A percentile compares a stretch with the other conserved stretches of the same genome.
These are phyloP conservation scores for Lachnellula arida DNA, from an alignment of 2,329 filamentous ascomycete species.

Conservation along the genomic window DNA sequence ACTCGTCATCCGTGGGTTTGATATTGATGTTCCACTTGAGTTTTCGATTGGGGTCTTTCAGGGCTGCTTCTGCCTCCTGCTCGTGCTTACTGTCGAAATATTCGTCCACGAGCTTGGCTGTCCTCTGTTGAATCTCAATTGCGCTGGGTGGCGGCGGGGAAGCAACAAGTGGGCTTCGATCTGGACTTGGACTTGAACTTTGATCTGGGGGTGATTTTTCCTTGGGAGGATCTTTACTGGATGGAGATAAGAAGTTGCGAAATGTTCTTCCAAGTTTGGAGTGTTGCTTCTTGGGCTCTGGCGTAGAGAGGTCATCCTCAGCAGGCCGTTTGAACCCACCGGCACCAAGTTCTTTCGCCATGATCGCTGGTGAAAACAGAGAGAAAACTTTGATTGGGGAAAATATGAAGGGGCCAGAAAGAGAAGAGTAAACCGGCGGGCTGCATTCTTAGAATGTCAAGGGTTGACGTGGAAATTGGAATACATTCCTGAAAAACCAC, in stretches of 20 bases:
- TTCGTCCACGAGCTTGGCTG: background rate
- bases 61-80: background rate
- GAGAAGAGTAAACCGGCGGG: background rate
- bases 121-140: background rate
- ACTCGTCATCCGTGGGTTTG: constrained; percentile 12
- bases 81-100: background rate
- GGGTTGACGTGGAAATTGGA: constrained; percentile 1
- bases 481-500: background rate
- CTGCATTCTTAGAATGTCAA: constrained; percentile 3
- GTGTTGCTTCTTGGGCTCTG: background rate
- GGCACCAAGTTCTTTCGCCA: background rate
- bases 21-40: constrained; percentile 15
- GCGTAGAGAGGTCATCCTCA: background rate
- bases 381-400: background rate
- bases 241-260: background rate
- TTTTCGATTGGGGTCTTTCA: constrained; percentile 5
- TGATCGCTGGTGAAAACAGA: background rate
- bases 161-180: too few species aligned
- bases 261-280: background rate
- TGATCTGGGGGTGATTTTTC: background rate
- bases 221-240: background rate
- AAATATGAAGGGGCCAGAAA: background rate
- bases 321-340: background rate
- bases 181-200: background rate
- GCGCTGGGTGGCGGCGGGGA: too few species aligned